Evolutionary conservation across 495 filamentous ascomycete genomes (phyloP).

Genomic region (Aspergillus bridgeri): DNA sequence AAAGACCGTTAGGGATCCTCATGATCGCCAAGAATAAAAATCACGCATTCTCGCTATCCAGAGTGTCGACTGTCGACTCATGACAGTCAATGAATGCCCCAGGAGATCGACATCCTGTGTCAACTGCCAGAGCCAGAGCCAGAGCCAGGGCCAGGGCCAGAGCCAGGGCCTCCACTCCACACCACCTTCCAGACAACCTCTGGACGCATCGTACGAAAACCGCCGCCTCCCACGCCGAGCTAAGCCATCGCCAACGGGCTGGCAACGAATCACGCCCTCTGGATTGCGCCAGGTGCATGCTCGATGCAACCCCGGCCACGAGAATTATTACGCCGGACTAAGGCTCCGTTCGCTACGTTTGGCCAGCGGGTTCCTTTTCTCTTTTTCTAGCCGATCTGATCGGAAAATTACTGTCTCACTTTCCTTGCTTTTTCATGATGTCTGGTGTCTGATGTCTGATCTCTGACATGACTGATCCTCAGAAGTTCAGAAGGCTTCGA

Average conservation of each 20-base stretch:
- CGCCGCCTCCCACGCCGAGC: conserved; percentile 8
- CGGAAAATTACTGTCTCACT: too few species aligned
- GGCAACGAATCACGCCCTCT: conserved; percentile 24
- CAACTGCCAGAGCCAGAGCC: too few species aligned
- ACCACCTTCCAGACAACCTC: too few species aligned
- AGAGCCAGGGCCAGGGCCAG: too few species aligned
- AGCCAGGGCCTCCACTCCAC: too few species aligned
- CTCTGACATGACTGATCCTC: not conserved
- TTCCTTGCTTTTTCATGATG: too few species aligned
- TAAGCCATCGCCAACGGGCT: conserved; percentile 23
- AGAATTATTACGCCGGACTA: conserved; percentile 14
- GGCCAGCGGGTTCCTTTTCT: not conserved
- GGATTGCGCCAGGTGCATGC: not conserved
- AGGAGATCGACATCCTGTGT: too few species aligned
- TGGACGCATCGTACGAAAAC: not conserved
- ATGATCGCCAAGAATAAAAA: conserved; percentile 20
- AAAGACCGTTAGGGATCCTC: conserved; percentile 49
- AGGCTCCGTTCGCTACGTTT: conserved; percentile 13
- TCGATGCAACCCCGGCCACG: conserved; percentile 22
- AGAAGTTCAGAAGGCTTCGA: not conserved
- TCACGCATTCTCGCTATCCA: not conserved
- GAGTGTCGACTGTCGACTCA: too few species aligned
- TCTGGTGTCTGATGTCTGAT: not conserved
- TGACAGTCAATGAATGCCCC: too few species aligned
- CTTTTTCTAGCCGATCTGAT: too few species aligned